phyloP scores from a whole-genome alignment of 805 yeast species.

The Ogataea ramenticola region DNA sequence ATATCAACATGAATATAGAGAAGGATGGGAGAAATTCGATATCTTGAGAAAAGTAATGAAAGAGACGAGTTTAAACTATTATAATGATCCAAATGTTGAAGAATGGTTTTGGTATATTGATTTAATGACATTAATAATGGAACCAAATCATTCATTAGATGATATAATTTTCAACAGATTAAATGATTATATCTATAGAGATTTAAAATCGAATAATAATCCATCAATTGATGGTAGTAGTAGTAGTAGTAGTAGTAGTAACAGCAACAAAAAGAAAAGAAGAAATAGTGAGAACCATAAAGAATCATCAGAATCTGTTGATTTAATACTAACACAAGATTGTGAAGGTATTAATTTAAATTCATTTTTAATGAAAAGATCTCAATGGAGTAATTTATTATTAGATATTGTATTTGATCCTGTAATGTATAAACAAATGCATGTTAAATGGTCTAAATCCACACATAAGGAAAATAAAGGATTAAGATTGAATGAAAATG shows the following conservation, averaged over 20 bases:
- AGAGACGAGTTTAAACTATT: slow-evolving; percentile 13
- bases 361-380: slow-evolving; percentile 31
- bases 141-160: slow-evolving; percentile 28
- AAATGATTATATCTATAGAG: slow-evolving; percentile 24
- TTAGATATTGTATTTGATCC: slow-evolving; percentile 36
- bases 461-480: slow-evolving; percentile 19
- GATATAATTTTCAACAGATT: slow-evolving; percentile 26
- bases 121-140: slow-evolving; percentile 33
- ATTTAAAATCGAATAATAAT: too few species aligned
- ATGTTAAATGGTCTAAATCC: slow-evolving; percentile 23
- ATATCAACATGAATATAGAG: slow-evolving; percentile 42
- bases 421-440: slow-evolving; percentile 29
- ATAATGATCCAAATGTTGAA: slow-evolving; percentile 16
- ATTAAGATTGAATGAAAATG: slow-evolving; percentile 19
- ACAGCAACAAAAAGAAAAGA: too few species aligned
- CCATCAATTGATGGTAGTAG: too few species aligned
- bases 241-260: too few species aligned
- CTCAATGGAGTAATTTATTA: slow-evolving; percentile 30
- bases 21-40: slow-evolving; percentile 39
- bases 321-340: slow-evolving; percentile 32
- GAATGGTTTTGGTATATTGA: slow-evolving; percentile 39
- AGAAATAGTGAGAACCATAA: slow-evolving; percentile 14
- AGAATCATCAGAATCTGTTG: slow-evolving; percentile 26
- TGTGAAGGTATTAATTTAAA: slow-evolving; percentile 35
- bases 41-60: slow-evolving; percentile 27